Conservation (phyloP, 805 yeast species). For the Hanseniaspora taiwanica region DNA sequence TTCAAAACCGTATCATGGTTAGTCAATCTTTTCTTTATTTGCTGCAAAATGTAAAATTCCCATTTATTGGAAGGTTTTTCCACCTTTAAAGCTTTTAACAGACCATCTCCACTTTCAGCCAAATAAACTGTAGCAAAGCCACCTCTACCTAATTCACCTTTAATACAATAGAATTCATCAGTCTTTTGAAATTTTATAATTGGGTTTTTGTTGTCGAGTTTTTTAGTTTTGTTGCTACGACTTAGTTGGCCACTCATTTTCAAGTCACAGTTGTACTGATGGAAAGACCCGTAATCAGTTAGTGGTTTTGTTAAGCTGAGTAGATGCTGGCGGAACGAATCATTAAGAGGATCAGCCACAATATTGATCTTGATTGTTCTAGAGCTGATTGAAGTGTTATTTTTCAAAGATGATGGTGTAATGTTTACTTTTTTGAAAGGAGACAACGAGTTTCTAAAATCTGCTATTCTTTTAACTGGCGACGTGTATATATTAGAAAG, state of each 20-base stretch:
- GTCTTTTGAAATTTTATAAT: conserved; percentile 23
- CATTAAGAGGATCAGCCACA: conserved; percentile 35
- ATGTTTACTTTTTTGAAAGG: too few relatives aligned
- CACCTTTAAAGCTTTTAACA: conserved; percentile 53
- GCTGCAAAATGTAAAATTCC: conserved; percentile 67
- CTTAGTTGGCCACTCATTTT: conserved; percentile 25
- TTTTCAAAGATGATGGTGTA: too few relatives aligned
- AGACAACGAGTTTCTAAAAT: too few relatives aligned
- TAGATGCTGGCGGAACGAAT: conserved; percentile 25
- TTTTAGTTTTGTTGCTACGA: conserved; percentile 25
- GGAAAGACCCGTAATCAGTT: conserved; percentile 20
- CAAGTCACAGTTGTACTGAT: conserved; percentile 19
- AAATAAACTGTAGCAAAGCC: conserved; percentile 68
- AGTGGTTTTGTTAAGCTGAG: conserved; percentile 26
- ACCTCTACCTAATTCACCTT: conserved; percentile 57
- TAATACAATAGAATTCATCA: conserved; percentile 23
- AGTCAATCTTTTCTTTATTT: conserved; percentile 33
- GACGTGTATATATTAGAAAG: too few relatives aligned
- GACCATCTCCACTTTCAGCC: conserved; percentile 46
- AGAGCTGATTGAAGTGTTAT: too few relatives aligned
- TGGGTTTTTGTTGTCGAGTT: conserved; percentile 22
- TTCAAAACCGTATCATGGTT: conserved; percentile 14
- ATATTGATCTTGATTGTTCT: conserved; percentile 17
- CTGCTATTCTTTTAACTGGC: too few relatives aligned
- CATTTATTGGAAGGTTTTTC: conserved; percentile 59